Evolutionary conservation across 257 asterid species (phyloP).

Genomic region (Ocimum tenuiflorum): DNA sequence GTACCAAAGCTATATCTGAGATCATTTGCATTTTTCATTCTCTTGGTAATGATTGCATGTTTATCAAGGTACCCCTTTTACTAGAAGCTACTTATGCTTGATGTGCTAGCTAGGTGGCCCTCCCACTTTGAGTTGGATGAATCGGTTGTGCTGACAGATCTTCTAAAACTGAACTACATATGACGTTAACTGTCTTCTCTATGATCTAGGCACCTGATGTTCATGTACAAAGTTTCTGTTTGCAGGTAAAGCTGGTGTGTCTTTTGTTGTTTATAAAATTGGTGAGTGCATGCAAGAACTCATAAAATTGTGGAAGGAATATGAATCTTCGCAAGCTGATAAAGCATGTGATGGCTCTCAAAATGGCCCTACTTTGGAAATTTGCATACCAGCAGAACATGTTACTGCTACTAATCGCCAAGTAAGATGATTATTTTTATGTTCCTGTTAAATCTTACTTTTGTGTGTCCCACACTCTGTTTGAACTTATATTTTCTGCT

Average conservation of each 20-base stretch:
- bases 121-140: background rate
- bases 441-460: background rate
- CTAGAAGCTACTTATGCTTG: no score
- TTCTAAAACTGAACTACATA: background rate
- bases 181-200: conserved; percentile 1
- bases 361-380: conserved; percentile 78
- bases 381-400: conserved; percentile 91
- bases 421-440: conserved; percentile 30
- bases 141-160: background rate
- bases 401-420: conserved; percentile 93
- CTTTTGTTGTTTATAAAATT: conserved; percentile 65
- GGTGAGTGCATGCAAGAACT: conserved; percentile 93
- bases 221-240: conserved; percentile 10
- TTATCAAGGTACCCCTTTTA: background rate
- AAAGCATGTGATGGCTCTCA: conserved; percentile 54
- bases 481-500: background rate
- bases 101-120: background rate
- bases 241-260: conserved; percentile 62
- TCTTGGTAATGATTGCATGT: background rate
- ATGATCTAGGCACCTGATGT: conserved; percentile 1
- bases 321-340: conserved; percentile 51
- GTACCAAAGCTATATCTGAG: background rate
- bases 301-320: conserved; percentile 69
- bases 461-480: no score
- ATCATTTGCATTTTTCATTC: background rate